A percentile compares a stretch with the other conserved stretches of the same genome.
phyloP scores from a whole-genome alignment of 2,329 filamentous ascomycete genomes.

The Ophiostoma perfectum region DNA sequence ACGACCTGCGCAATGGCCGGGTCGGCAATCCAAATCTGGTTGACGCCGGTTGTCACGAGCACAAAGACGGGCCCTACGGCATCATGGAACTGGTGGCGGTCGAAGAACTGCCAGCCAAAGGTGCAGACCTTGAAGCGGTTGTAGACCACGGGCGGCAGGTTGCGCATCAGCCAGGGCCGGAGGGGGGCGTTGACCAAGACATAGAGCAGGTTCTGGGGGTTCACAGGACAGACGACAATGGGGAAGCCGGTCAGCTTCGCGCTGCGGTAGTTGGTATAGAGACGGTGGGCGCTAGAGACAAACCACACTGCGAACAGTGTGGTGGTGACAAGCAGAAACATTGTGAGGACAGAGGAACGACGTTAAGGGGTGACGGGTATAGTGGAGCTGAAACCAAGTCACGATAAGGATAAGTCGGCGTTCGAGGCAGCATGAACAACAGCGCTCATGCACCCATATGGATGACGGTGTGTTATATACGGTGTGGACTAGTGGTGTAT shows the following conservation, averaged over 20 bases:
- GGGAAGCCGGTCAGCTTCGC: conserved; percentile 18
- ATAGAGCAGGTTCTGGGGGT: conserved; percentile 20
- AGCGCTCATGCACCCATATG: too few relatives aligned
- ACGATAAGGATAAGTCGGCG: too few relatives aligned
- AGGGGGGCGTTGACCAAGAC: conserved; percentile 19
- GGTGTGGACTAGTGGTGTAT: too few relatives aligned
- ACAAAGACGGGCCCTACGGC: conserved; percentile 32
- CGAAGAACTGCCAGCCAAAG: conserved; percentile 35
- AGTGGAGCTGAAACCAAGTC: neutral
- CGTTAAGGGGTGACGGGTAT: neutral
- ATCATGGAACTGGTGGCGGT: conserved; percentile 29
- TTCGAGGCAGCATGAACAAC: too few relatives aligned
- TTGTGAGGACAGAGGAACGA: neutral
- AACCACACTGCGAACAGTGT: conserved; percentile 7
- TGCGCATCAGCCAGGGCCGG: conserved; percentile 15
- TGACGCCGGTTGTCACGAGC: conserved; percentile 31
- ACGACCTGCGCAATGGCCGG: conserved; percentile 31
- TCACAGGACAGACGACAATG: conserved; percentile 16
- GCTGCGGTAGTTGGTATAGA: conserved; percentile 21
- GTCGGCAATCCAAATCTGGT: conserved; percentile 31
- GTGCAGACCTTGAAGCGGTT: conserved; percentile 22
- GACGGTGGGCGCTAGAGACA: conserved; percentile 12
- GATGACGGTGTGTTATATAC: too few relatives aligned
- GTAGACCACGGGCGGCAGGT: conserved; percentile 17
- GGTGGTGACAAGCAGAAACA: neutral